Conservation (phyloP, 192 early-diverging fungal genomes). For the Entophlyctis luteolus region DNA sequence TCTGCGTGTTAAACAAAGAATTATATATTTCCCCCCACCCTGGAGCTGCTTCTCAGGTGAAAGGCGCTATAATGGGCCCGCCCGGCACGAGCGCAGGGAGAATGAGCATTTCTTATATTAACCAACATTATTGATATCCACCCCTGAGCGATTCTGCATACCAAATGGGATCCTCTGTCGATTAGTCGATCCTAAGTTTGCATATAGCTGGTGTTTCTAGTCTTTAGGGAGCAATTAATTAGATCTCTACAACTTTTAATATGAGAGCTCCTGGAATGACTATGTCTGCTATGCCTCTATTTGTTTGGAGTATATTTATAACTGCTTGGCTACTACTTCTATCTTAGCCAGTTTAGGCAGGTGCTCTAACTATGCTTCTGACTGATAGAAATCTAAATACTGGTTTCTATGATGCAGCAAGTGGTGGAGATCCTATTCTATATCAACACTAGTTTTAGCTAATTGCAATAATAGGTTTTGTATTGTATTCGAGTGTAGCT, state of each 20-base stretch:
- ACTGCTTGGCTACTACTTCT: constrained; percentile 46
- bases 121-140: no score
- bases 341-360: constrained; percentile 44
- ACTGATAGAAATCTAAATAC: constrained; percentile 43
- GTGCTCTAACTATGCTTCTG: constrained; percentile 44
- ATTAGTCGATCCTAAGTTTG: constrained; percentile 47
- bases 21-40: no score
- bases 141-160: constrained; percentile 41
- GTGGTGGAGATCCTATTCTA: constrained; percentile 41
- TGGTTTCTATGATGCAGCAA: constrained; percentile 46
- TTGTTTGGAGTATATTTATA: constrained; percentile 46
- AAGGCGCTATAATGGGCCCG: no score
- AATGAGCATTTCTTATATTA: no score
- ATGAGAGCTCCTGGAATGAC: constrained; percentile 60
- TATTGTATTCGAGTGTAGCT: no score
- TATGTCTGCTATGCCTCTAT: constrained; percentile 49
- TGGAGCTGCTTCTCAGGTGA: no score
- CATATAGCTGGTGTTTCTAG: constrained; percentile 46
- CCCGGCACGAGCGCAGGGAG: no score
- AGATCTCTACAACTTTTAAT: constrained; percentile 56
- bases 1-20: no score
- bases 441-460: constrained; percentile 29
- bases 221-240: constrained; percentile 49
- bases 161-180: constrained; percentile 39
- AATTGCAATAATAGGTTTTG: no score